Conservation (phyloP, 257 asterid genomes). For the Verbena officinalis region DNA sequence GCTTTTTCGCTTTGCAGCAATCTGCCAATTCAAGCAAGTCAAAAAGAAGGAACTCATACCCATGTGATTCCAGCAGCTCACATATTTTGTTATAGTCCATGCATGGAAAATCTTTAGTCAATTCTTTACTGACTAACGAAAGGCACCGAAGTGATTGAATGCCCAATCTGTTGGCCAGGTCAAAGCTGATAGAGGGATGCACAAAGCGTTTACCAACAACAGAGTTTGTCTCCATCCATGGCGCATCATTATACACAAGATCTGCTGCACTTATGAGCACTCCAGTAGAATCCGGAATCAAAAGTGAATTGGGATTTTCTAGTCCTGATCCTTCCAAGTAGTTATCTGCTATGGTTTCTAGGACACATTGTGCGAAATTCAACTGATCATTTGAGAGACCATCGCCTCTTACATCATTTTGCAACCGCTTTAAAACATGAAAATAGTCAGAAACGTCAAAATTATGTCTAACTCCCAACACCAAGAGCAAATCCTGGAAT, state of each 20-base stretch:
- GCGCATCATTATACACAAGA: slow-evolving; percentile 94
- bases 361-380: slow-evolving; percentile 79
- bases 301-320: slow-evolving; percentile 47
- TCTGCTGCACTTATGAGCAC: slow-evolving; percentile 69
- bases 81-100: slow-evolving; percentile 82
- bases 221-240: slow-evolving; percentile 79
- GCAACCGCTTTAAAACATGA: slow-evolving; percentile 65
- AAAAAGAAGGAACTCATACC: slow-evolving; percentile 77
- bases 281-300: slow-evolving; percentile 86
- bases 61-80: slow-evolving; percentile 78
- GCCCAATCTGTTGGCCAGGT: slow-evolving; percentile 78
- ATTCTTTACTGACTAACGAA: slow-evolving; percentile 85
- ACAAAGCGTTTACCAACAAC: slow-evolving; percentile 76
- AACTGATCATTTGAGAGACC: slow-evolving; percentile 78
- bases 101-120: slow-evolving; percentile 89
- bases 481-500: slow-evolving; percentile 86
- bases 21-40: slow-evolving; percentile 96
- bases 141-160: slow-evolving; percentile 86
- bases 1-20: slow-evolving; percentile 90
- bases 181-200: slow-evolving; percentile 77
- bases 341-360: slow-evolving; percentile 78
- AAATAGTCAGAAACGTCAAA: slow-evolving; percentile 76
- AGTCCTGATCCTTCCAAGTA: slow-evolving; percentile 50
- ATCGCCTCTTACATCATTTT: slow-evolving; percentile 62
- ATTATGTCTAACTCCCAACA: slow-evolving; percentile 77